These are phyloP conservation scores for Trametes cubensis DNA, from an alignment of 768 basidiomycete species.

Conservation along the genomic window DNA sequence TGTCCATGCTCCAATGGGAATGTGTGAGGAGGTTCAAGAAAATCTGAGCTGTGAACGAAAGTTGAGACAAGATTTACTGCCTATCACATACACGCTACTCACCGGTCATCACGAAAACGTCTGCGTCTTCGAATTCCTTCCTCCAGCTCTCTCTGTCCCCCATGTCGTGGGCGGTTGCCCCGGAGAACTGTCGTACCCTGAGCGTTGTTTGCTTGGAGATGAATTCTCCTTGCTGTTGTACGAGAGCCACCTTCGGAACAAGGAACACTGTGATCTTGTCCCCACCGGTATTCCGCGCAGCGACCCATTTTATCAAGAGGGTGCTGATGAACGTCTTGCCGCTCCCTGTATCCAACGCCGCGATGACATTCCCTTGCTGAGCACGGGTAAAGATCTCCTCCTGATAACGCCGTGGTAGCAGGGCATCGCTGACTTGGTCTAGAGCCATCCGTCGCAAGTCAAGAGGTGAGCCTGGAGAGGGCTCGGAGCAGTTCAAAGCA, in stretches of 20 bases:
- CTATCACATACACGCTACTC: neutral
- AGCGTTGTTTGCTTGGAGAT: slow-evolving; percentile 66
- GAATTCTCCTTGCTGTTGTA: slow-evolving; percentile 78
- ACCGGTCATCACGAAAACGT: slow-evolving; percentile 90
- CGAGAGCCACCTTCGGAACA: slow-evolving; percentile 83
- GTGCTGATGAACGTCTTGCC: slow-evolving; percentile 66
- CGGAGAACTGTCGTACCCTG: slow-evolving; percentile 69
- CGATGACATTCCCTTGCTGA: slow-evolving; percentile 54
- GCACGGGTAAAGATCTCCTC: slow-evolving; percentile 59
- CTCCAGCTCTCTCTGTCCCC: slow-evolving; percentile 69
- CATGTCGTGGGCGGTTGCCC: slow-evolving; percentile 70
- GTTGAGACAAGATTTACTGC: neutral
- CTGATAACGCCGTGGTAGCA: slow-evolving; percentile 55
- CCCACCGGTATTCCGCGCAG: slow-evolving; percentile 48
- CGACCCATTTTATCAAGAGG: slow-evolving; percentile 75
- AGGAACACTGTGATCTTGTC: slow-evolving; percentile 76
- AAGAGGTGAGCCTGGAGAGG: neutral
- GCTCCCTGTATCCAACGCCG: slow-evolving; percentile 60
- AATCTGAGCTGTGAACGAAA: slow-evolving; percentile 62
- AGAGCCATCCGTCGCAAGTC: slow-evolving; percentile 21
- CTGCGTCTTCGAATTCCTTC: slow-evolving; percentile 58
- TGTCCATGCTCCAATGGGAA: slow-evolving; percentile 75
- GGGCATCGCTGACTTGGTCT: slow-evolving; percentile 38
- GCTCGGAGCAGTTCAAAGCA: neutral
- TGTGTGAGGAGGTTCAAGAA: slow-evolving; percentile 80